These are phyloP conservation scores for Gaeumannomyces sp. DNA, from an alignment of 2,329 filamentous ascomycete genomes.

Conservation along the genomic window DNA sequence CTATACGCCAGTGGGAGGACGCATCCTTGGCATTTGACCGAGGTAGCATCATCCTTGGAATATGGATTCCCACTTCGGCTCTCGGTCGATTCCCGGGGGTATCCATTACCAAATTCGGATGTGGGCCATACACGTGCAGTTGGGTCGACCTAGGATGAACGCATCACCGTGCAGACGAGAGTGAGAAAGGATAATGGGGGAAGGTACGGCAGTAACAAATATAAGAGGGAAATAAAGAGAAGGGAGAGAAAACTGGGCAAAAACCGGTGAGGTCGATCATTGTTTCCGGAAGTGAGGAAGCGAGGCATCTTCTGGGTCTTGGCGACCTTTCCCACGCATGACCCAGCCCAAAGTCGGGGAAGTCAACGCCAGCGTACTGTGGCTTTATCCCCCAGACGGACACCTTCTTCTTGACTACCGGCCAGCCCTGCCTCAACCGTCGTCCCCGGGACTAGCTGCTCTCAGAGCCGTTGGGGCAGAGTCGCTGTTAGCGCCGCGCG, in stretches of 20 bases:
- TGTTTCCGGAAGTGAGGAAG: neutral
- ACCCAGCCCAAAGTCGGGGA: neutral
- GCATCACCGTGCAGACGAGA: neutral
- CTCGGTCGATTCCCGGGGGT: neutral
- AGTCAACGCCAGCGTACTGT: neutral
- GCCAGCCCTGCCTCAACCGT: neutral
- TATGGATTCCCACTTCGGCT: neutral
- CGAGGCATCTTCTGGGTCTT: neutral
- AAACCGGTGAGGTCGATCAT: neutral
- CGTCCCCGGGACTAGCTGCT: neutral
- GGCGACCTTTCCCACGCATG: neutral
- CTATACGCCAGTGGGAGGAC: no score
- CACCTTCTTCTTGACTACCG: neutral
- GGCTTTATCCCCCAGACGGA: neutral
- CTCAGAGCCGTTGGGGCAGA: neutral
- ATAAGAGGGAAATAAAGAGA: neutral
- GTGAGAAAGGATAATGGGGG: neutral
- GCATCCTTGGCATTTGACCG: no score
- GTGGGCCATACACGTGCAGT: neutral
- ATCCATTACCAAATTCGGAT: no score
- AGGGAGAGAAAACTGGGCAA: no score
- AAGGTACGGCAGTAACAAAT: neutral
- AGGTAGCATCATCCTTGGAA: neutral
- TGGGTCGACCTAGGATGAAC: neutral
- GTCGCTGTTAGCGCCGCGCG: slow-evolving; percentile 12